Evolutionary conservation across 2,329 filamentous ascomycete species (phyloP), one percentile per base, ranked within the genome.

Genomic region (Curvularia eragrostidis): DNA sequence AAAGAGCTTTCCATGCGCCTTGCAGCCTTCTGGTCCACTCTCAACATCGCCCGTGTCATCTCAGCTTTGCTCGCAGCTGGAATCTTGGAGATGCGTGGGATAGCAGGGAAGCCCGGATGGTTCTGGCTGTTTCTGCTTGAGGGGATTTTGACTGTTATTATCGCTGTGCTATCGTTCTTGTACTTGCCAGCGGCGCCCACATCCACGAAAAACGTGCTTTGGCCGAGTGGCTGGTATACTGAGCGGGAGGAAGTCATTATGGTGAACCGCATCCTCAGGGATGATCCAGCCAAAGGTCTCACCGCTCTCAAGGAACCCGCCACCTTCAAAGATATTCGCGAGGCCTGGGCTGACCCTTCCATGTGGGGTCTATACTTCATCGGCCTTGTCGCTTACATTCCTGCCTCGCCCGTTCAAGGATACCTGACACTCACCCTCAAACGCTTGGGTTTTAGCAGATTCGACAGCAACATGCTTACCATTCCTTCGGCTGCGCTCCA

Each of bases 21-120:
- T 21, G 84, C 85, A 62, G 84, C 82, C 59, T 91, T 92, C 78
- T 92, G 89, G 89, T 86, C 85, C 0, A 83, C 88, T 0, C 84
- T 89, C 8, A 83, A 84, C 53, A 76, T 80, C 0, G 82, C 83
- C 0, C 80, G 82, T 42, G 84, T 87, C 34, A 69, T 82, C 12
- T 80, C 84, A 1, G 83, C 85, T 5, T 82, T 87, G 59, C 72
- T 85, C 10, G 84, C 84, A 5, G 84, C 80, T 48, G 84, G 82
- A 0, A 81, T 87, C 34, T 70, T 86, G 1, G 81, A 82, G 50
- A 75, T 85, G 66, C 75, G 80, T 10, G 82, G 82, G 0, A 63
- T 79, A 15, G 73, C 75, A 9, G 83, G 85, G 54, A 67, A 84
- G 77, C 66, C 79, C 58, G 79, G 84, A 56, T 79, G 87, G 84